Conservation (phyloP, 768 basidiomycete species). For the Russula olivacea region DNA sequence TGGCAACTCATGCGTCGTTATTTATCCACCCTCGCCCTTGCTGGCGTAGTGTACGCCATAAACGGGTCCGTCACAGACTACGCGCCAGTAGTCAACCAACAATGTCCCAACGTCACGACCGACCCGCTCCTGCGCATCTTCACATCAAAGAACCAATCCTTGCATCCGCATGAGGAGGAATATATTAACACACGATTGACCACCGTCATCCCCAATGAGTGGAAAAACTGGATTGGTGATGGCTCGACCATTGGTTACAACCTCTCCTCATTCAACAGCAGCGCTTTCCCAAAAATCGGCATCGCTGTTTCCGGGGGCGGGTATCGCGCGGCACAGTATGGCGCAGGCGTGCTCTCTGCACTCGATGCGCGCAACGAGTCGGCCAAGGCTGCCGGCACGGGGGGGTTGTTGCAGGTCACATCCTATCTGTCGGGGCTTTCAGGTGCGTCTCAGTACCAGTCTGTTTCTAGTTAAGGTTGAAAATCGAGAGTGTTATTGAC, state of each 20-base stretch:
- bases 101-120: constrained; percentile 47
- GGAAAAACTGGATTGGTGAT: constrained; percentile 56
- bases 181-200: constrained; percentile 44
- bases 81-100: constrained; percentile 43
- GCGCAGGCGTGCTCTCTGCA: constrained; percentile 51
- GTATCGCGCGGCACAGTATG: constrained; percentile 59
- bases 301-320: constrained; percentile 70
- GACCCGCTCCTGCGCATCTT: constrained; percentile 47
- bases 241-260: constrained; percentile 49
- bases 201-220: constrained; percentile 41
- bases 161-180: constrained; percentile 44
- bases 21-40: neutral
- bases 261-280: constrained; percentile 37
- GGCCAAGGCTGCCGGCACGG: constrained; percentile 52
- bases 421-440: constrained; percentile 65
- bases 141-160: constrained; percentile 44
- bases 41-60: neutral
- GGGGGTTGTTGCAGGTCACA: constrained; percentile 63
- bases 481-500: neutral
- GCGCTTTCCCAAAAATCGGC: constrained; percentile 46
- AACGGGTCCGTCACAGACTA: constrained; percentile 39
- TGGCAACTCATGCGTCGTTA: neutral
- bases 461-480: neutral
- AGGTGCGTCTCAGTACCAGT: constrained; percentile 34
- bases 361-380: constrained; percentile 58